phyloP scores from a whole-genome alignment of 2,329 filamentous ascomycete genomes.

The Aspergillus sergii region DNA sequence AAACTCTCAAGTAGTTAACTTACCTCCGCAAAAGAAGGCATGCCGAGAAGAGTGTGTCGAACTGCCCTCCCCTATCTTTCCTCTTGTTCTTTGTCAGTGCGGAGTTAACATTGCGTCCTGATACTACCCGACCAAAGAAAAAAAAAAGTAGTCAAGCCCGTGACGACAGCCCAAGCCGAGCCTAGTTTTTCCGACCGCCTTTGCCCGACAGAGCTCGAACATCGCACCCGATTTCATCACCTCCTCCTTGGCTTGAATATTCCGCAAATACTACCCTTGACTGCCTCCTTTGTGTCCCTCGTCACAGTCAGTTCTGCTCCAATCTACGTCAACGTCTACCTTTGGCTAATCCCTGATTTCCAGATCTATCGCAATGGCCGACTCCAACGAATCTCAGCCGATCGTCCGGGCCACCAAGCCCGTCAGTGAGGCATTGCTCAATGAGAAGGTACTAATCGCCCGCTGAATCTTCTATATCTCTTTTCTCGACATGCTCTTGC shows the following conservation, averaged over 20 bases:
- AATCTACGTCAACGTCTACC: neutral
- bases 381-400: slow-evolving; percentile 56
- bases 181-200: slow-evolving; percentile 45
- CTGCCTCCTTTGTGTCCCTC: slow-evolving; percentile 17
- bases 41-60: slow-evolving; percentile 24
- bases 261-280: slow-evolving; percentile 26
- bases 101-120: slow-evolving; percentile 8
- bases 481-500: neutral
- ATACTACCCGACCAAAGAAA: slow-evolving; percentile 15
- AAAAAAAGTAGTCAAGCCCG: slow-evolving; percentile 26
- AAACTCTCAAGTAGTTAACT: slow-evolving; percentile 16
- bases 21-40: slow-evolving; percentile 43
- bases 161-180: slow-evolving; percentile 17
- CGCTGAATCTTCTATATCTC: neutral
- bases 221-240: slow-evolving; percentile 21
- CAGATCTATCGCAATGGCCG: slow-evolving; percentile 55
- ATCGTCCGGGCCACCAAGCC: slow-evolving; percentile 73
- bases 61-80: neutral
- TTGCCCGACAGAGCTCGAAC: slow-evolving; percentile 31
- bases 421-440: slow-evolving; percentile 95
- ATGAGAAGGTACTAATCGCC: slow-evolving; percentile 80
- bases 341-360: slow-evolving; percentile 19
- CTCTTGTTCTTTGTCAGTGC: slow-evolving; percentile 2
- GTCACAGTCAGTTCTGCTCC: slow-evolving; percentile 19
- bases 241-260: slow-evolving; percentile 22